Evolutionary conservation across 768 basidiomycete species (phyloP).

Genomic region (Russula lepida): DNA sequence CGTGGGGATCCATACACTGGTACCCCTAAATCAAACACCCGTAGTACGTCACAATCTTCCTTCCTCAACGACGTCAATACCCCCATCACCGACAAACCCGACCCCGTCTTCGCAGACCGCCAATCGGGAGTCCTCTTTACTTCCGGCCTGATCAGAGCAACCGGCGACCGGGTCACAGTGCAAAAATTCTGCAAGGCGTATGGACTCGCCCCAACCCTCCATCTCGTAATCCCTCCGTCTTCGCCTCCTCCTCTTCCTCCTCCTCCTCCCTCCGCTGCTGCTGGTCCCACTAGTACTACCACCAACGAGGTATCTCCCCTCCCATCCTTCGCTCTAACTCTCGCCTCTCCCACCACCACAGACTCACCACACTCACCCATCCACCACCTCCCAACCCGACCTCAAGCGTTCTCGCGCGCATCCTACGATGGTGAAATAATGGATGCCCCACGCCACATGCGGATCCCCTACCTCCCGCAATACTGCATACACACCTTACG

Average conservation of each 20-base stretch:
- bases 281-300: background rate
- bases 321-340: background rate
- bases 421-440: background rate
- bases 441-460: background rate
- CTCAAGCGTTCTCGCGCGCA: background rate
- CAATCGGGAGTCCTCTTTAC: conserved; percentile 5
- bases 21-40: background rate
- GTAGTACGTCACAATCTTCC: background rate
- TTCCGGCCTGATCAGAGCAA: background rate
- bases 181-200: background rate
- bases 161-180: background rate
- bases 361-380: background rate
- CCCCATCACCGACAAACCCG: background rate
- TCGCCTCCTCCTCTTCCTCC: too few relatives aligned
- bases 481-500: background rate
- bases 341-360: background rate
- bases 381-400: background rate
- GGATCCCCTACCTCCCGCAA: conserved; percentile 5
- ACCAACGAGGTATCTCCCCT: background rate
- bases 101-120: background rate
- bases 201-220: background rate
- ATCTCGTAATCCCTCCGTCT: background rate
- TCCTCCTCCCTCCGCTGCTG: background rate
- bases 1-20: background rate
- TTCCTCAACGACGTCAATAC: background rate